Evolutionary conservation across 139 green algal genomes (phyloP).

Genomic region (Chlamydomonas schloesseri): DNA sequence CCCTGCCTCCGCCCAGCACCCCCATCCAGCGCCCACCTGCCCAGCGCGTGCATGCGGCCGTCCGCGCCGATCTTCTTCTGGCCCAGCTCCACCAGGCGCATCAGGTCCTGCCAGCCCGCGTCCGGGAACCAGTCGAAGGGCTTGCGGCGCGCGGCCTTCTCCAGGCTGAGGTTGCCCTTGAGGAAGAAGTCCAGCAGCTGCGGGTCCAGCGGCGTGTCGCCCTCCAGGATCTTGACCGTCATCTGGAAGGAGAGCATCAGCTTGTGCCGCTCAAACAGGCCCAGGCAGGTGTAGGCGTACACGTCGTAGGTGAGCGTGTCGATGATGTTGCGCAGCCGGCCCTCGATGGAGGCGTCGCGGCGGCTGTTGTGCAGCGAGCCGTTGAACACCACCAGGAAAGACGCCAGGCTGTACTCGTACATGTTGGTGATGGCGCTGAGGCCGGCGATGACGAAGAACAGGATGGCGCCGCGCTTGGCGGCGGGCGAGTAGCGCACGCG

Average conservation of each 20-base stretch:
- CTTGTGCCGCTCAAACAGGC: slow-evolving; percentile 89
- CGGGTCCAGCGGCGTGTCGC: slow-evolving; percentile 63
- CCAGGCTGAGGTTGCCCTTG: slow-evolving; percentile 87
- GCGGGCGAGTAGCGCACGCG: slow-evolving; percentile 77
- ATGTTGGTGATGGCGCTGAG: slow-evolving; percentile 86
- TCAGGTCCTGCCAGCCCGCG: slow-evolving; percentile 89
- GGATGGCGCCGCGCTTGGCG: slow-evolving; percentile 81
- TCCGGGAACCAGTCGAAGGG: slow-evolving; percentile 82
- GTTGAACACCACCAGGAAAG: slow-evolving; percentile 84
- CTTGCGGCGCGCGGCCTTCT: slow-evolving; percentile 70
- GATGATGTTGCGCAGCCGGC: slow-evolving; percentile 79
- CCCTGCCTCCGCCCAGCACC: neutral
- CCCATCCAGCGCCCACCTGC: slow-evolving; percentile 6
- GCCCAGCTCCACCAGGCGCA: slow-evolving; percentile 73
- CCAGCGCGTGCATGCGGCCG: slow-evolving; percentile 44
- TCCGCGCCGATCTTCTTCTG: slow-evolving; percentile 49
- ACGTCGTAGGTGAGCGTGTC: slow-evolving; percentile 85
- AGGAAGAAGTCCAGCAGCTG: slow-evolving; percentile 90
- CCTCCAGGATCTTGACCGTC: slow-evolving; percentile 84
- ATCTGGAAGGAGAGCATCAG: slow-evolving; percentile 88
- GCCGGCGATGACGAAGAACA: slow-evolving; percentile 87
- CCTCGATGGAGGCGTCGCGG: slow-evolving; percentile 51
- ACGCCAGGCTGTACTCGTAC: slow-evolving; percentile 83
- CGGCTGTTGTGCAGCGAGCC: slow-evolving; percentile 72
- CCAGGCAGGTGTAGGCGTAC: slow-evolving; percentile 87